A percentile compares a stretch with the other conserved stretches of the same genome.
Conservation (phyloP, 441 rosid genomes). For the Populus hybrid region DNA sequence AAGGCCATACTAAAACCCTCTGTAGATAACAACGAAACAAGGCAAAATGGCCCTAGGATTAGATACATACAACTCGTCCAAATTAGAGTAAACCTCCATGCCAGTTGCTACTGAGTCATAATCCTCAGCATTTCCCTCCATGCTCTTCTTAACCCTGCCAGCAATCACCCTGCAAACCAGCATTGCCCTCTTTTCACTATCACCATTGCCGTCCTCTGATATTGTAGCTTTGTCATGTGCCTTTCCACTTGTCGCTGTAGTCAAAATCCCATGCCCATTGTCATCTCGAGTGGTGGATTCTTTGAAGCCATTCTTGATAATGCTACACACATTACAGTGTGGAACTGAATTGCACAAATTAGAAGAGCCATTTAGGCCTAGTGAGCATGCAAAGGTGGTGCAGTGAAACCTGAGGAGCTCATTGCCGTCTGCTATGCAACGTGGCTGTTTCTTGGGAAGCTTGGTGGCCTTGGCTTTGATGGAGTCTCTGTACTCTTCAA, state of each 20-base stretch:
- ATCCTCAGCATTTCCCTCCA: conserved; percentile 42
- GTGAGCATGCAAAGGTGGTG: conserved; percentile 55
- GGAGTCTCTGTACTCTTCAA: conserved; percentile 71
- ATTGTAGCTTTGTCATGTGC: conserved; percentile 56
- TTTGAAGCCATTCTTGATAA: conserved; percentile 64
- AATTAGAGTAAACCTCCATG: conserved; percentile 51
- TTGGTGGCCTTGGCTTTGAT: conserved; percentile 65
- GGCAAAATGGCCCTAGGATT: conserved; percentile 68
- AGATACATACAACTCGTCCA: conserved; percentile 64
- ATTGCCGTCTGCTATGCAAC: conserved; percentile 81
- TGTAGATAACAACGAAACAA: conserved; percentile 77
- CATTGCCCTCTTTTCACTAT: conserved; percentile 55
- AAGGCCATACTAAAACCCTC: conserved; percentile 32
- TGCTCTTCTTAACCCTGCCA: conserved; percentile 61
- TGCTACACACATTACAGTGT: conserved; percentile 55
- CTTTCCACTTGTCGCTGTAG: conserved; percentile 74
- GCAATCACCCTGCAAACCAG: conserved; percentile 77
- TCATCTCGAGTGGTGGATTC: conserved; percentile 9
- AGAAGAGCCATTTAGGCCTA: conserved; percentile 60
- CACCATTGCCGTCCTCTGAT: conserved; percentile 16
- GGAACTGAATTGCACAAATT: conserved; percentile 56
- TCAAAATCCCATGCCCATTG: conserved; percentile 49
- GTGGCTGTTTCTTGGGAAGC: conserved; percentile 57
- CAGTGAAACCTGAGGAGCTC: conserved; percentile 77
- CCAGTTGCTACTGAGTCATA: conserved; percentile 60